phyloP scores from a whole-genome alignment of 2,329 filamentous ascomycete genomes.

The Helminthosporium solani region DNA sequence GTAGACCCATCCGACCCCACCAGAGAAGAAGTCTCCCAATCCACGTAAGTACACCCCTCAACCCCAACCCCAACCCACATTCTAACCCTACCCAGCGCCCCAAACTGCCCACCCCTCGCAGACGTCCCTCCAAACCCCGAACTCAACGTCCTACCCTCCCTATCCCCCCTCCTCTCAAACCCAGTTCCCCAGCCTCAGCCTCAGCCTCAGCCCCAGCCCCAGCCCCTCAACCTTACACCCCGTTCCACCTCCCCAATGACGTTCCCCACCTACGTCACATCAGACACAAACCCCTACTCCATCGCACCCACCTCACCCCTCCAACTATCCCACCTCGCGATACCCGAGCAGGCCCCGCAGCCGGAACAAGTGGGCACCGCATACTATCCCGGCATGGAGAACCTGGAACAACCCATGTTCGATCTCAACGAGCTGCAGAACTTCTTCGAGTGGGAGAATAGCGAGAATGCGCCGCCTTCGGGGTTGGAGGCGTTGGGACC shows the following conservation, averaged over 20 bases:
- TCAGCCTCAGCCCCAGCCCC: background rate
- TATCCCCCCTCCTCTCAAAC: background rate
- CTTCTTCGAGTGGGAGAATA: conserved; percentile 35
- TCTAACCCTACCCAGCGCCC: background rate
- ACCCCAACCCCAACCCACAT: background rate
- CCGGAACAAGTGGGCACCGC: background rate
- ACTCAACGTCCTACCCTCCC: background rate
- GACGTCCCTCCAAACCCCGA: background rate
- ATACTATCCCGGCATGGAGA: conserved; percentile 15
- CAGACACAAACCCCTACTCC: conserved; percentile 2
- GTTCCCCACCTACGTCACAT: background rate
- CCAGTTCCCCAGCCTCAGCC: background rate
- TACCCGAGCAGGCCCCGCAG: conserved; percentile 1
- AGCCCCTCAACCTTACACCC: background rate
- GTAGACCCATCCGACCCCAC: conserved; percentile 28
- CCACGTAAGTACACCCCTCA: conserved; percentile 13
- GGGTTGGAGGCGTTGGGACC: conserved; percentile 33
- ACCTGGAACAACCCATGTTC: conserved; percentile 31
- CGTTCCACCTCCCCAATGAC: background rate
- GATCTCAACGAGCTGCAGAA: conserved; percentile 36
- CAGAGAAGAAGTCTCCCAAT: conserved; percentile 15
- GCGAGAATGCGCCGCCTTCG: conserved; percentile 24
- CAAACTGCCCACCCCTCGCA: background rate
- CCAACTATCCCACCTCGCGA: background rate
- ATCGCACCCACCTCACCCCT: conserved; percentile 1